Conservation (phyloP, 2,329 filamentous ascomycete genomes). For the Dactylellina parvicollis region DNA sequence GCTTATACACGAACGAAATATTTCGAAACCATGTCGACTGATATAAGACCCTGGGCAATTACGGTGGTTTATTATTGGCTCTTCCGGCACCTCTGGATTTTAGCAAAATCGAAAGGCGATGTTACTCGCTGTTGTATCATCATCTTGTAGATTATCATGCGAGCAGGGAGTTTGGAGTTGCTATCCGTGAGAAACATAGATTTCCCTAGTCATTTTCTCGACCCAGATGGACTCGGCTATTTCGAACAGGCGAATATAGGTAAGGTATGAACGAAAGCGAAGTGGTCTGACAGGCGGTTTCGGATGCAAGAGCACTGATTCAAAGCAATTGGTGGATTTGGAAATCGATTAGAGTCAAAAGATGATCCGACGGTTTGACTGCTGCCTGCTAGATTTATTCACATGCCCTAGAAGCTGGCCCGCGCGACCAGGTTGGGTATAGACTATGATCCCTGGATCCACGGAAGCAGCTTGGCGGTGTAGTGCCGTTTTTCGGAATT, state of each 20-base stretch:
- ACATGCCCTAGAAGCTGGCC: slow-evolving; percentile 29
- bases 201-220: slow-evolving; percentile 32
- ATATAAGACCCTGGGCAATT: slow-evolving; percentile 29
- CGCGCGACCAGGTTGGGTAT: slow-evolving; percentile 28
- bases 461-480: slow-evolving; percentile 42
- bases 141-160: slow-evolving; percentile 29
- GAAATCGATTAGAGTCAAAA: slow-evolving; percentile 32
- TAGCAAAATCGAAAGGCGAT: slow-evolving; percentile 22
- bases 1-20: slow-evolving; percentile 23
- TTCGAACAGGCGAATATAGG: slow-evolving; percentile 47
- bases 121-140: slow-evolving; percentile 21
- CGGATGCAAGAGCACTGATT: slow-evolving; percentile 42
- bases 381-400: slow-evolving; percentile 42
- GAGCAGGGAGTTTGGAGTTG: slow-evolving; percentile 28
- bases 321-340: slow-evolving; percentile 35
- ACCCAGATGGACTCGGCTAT: slow-evolving; percentile 50
- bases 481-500: slow-evolving; percentile 53
- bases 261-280: slow-evolving; percentile 35
- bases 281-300: slow-evolving; percentile 51
- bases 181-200: slow-evolving; percentile 27
- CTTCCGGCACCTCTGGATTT: slow-evolving; percentile 22
- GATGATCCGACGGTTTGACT: slow-evolving; percentile 50
- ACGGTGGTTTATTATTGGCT: slow-evolving; percentile 29
- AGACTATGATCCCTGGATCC: slow-evolving; percentile 42
- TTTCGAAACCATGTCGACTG: slow-evolving; percentile 32